Percentiles rank a stretch among this genome's conserved stretches.
Evolutionary conservation across 192 early-diverging fungal species (phyloP).

Genomic region (Backusella tuberculispora): DNA sequence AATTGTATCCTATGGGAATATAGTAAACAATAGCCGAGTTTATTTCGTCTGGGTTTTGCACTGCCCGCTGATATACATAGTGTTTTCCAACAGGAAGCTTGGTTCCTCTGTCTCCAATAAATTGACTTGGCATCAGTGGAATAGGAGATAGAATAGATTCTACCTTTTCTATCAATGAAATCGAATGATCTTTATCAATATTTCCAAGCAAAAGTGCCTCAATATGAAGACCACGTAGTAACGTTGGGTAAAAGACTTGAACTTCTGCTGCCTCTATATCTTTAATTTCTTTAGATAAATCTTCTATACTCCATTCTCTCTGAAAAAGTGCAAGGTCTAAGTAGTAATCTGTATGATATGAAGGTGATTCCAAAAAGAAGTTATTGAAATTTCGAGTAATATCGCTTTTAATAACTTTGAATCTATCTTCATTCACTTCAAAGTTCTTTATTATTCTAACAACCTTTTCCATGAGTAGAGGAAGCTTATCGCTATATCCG

Average conservation of each 20-base stretch:
- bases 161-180: slow-evolving; percentile 53
- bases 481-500: slow-evolving; percentile 88
- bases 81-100: slow-evolving; percentile 43
- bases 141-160: slow-evolving; percentile 52
- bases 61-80: slow-evolving; percentile 41
- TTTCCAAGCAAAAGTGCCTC: slow-evolving; percentile 86
- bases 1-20: slow-evolving; percentile 63
- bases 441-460: slow-evolving; percentile 61
- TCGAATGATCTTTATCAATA: slow-evolving; percentile 59
- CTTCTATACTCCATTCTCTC: slow-evolving; percentile 68
- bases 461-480: slow-evolving; percentile 65
- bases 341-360: slow-evolving; percentile 67
- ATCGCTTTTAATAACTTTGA: slow-evolving; percentile 72
- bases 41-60: slow-evolving; percentile 69
- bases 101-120: slow-evolving; percentile 38
- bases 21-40: slow-evolving; percentile 87
- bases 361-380: slow-evolving; percentile 67
- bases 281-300: slow-evolving; percentile 68
- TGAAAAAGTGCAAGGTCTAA: slow-evolving; percentile 65
- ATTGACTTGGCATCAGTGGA: slow-evolving; percentile 53
- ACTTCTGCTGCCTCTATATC: slow-evolving; percentile 66
- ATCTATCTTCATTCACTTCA: slow-evolving; percentile 61
- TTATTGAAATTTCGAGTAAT: slow-evolving; percentile 65
- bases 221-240: slow-evolving; percentile 65
- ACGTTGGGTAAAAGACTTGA: slow-evolving; percentile 60